phyloP scores from a whole-genome alignment of 1,139 yeast genomes.

The Candida neerlandica region DNA sequence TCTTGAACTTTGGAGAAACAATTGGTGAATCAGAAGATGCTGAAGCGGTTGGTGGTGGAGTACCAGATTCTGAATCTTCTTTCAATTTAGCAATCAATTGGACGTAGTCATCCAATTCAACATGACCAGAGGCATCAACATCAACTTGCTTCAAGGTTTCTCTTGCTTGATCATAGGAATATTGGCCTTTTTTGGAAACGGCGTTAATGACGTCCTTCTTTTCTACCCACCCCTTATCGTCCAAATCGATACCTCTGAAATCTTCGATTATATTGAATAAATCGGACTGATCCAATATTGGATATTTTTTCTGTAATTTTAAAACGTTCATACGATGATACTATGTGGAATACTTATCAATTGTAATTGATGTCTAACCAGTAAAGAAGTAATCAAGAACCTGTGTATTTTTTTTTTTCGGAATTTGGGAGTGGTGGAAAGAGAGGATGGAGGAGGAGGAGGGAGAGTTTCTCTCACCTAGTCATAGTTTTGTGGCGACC shows the following conservation, averaged over 20 bases:
- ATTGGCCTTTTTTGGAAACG: constrained; percentile 75
- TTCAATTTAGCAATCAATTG: constrained; percentile 77
- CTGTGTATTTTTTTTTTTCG: background rate
- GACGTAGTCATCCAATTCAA: constrained; percentile 93
- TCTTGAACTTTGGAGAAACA: constrained; percentile 23
- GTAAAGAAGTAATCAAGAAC: background rate
- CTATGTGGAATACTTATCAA: constrained; percentile 5
- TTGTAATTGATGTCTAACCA: background rate
- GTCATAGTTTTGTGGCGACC: background rate
- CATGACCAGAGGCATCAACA: constrained; percentile 96
- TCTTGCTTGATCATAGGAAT: constrained; percentile 89
- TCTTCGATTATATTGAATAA: constrained; percentile 83
- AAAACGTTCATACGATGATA: constrained; percentile 46
- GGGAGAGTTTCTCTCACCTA: too few relatives aligned
- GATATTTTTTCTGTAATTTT: constrained; percentile 76
- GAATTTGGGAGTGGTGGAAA: background rate
- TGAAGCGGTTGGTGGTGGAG: constrained; percentile 19
- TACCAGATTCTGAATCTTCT: constrained; percentile 35
- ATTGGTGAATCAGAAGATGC: constrained; percentile 24
- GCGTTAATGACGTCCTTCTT: constrained; percentile 88
- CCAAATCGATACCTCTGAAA: constrained; percentile 73
- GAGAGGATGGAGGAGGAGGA: background rate
- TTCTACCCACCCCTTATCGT: constrained; percentile 95
- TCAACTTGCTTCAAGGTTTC: constrained; percentile 87
- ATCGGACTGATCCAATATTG: constrained; percentile 82